Evolutionary conservation across 257 asterid genomes (phyloP), one percentile per base, ranked within the genome.

Genomic region (Solanum paucissectum): DNA sequence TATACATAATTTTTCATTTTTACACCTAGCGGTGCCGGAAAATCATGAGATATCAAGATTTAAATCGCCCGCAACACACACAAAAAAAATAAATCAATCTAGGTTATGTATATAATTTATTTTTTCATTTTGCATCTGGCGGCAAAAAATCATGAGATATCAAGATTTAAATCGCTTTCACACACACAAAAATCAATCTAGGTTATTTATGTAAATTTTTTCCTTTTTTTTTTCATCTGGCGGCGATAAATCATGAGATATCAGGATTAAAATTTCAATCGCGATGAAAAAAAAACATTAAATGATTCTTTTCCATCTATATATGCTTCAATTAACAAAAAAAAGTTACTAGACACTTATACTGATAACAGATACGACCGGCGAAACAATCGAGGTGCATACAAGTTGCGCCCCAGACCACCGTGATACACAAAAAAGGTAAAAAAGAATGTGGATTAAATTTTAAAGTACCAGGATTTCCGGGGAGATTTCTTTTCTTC

Each of bases 401-500:
- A 9, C 27, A 16, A 16, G 5, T 12, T 1, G 1, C 9, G 0
- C 6, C 4, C 2, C n/a, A 21, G 2, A 42, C 40, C 62, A 25
- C 14, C 0, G 8, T 49, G 36, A 1, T 9, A 7, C 11, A 9
- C 2, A 42, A 42, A 77, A 32, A 69, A n/a, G 4, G 7, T 1
- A 1, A 2, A 32, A 12, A 8, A 4, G 0, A 25, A 25, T 27
- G 11, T 81, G 1, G 4, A 73, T 72, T 71, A 32, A 40, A 10
- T 8, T 8, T 44, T 7, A 0, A 9, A 27, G 72, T 87, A 94
- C 99, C 99, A 38, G 99, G 99, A 88, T 95, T 95, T 66, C 98
- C 99, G 0, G 98, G 98, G 88, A 93, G 98, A 71, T 91, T 95
- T 87, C 98, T 93, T 88, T 95, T 96, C 91, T 95, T 96, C 95